Evolutionary conservation across 2,329 filamentous ascomycete species (phyloP).

Genomic region (Fusarium abutilonis): DNA sequence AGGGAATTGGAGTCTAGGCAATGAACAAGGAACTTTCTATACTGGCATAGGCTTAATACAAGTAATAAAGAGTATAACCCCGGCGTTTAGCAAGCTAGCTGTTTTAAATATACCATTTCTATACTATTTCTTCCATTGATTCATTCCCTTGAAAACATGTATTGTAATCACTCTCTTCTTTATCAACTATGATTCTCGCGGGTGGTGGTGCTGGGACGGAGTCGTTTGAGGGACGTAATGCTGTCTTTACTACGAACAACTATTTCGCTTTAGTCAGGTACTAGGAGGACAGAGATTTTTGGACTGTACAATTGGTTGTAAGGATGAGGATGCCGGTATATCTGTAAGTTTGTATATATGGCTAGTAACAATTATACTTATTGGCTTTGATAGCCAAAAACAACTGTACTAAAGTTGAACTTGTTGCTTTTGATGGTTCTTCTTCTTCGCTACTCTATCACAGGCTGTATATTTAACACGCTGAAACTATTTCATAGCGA

Average conservation of each 20-base stretch:
- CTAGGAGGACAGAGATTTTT: background rate
- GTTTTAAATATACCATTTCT: background rate
- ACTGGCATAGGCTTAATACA: no score
- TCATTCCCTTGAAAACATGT: background rate
- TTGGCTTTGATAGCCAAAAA: background rate
- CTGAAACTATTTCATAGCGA: no score
- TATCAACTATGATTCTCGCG: constrained; percentile 56
- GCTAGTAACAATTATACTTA: background rate
- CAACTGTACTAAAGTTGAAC: background rate
- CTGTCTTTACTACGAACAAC: constrained; percentile 34
- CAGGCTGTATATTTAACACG: no score
- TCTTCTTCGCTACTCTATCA: background rate
- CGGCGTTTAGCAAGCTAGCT: no score
- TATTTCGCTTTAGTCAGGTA: constrained; percentile 17
- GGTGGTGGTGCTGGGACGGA: constrained; percentile 66
- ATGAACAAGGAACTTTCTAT: background rate
- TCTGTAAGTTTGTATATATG: background rate
- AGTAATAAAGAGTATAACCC: constrained; percentile 9
- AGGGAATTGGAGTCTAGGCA: background rate
- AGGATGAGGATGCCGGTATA: background rate
- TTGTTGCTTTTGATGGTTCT: background rate
- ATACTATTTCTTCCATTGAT: background rate
- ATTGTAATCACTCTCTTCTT: background rate
- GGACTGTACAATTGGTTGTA: background rate
- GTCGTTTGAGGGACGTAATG: constrained; percentile 61